phyloP scores from a whole-genome alignment of 108 stramenopile species.

The Schizochytrium sp. region DNA sequence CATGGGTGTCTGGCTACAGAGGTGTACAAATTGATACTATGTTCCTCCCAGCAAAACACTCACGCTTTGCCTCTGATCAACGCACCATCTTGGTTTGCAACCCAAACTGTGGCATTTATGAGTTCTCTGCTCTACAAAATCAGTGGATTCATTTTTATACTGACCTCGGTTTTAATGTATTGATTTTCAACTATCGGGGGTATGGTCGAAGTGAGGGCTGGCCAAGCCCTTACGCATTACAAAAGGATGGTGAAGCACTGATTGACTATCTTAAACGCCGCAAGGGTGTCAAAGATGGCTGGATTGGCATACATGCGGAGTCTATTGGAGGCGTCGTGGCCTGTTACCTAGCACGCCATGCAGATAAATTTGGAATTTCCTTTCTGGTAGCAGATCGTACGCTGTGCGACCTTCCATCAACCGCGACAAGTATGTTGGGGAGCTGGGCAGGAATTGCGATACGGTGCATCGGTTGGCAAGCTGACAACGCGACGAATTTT shows the following conservation, averaged over 20 bases:
- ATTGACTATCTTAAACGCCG: background rate
- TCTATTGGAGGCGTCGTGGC: slow-evolving; percentile 39
- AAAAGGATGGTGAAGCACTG: slow-evolving; percentile 17
- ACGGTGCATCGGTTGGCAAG: slow-evolving; percentile 5
- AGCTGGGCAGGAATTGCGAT: slow-evolving; percentile 13
- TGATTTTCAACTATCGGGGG: slow-evolving; percentile 44
- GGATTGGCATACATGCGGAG: slow-evolving; percentile 53
- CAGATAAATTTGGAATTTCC: background rate
- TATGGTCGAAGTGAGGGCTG: slow-evolving; percentile 33
- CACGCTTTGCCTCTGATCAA: background rate
- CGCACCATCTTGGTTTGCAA: slow-evolving; percentile 53
- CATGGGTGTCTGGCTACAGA: background rate
- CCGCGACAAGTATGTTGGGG: slow-evolving; percentile 4
- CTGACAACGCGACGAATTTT: slow-evolving; percentile 15
- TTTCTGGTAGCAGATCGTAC: slow-evolving; percentile 47
- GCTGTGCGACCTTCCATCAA: slow-evolving; percentile 27
- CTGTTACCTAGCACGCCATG: slow-evolving; percentile 26
- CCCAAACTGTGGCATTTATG: slow-evolving; percentile 42
- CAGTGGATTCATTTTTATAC: slow-evolving; percentile 19
- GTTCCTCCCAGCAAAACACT: slow-evolving; percentile 35
- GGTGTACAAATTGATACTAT: slow-evolving; percentile 31
- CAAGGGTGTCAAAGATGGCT: slow-evolving; percentile 8
- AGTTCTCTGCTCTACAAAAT: slow-evolving; percentile 23
- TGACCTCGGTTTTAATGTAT: slow-evolving; percentile 30
- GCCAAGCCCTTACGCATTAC: slow-evolving; percentile 31